A percentile compares a stretch with the other conserved stretches of the same genome.
These are phyloP conservation scores for Trichoderma sp. DNA, from an alignment of 2,329 filamentous ascomycete genomes.

Conservation along the genomic window DNA sequence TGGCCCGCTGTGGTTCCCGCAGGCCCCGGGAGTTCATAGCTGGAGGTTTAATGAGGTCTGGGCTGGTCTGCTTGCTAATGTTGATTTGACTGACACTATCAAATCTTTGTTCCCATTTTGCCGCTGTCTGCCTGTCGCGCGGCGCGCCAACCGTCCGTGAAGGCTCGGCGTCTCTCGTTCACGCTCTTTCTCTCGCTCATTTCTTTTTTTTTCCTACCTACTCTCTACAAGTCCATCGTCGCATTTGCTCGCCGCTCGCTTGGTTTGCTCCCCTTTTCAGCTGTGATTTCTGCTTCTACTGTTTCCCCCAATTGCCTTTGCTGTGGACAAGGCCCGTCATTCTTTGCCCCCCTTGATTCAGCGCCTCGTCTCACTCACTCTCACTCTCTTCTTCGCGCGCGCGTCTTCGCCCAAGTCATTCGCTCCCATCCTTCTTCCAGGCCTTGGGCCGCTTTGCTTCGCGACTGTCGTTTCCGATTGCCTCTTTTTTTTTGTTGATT, in stretches of 20 bases:
- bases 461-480: conserved; percentile 19
- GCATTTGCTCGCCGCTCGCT: conserved; percentile 15
- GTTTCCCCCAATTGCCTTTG: background rate
- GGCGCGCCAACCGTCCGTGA: conserved; percentile 5
- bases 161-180: conserved; percentile 7
- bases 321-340: conserved; percentile 9
- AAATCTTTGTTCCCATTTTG: background rate
- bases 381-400: conserved; percentile 12
- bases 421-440: background rate
- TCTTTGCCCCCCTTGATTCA: conserved; percentile 21
- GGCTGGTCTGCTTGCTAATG: background rate
- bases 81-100: background rate
- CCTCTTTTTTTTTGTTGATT: background rate
- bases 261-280: conserved; percentile 8
- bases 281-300: background rate
- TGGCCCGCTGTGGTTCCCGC: background rate
- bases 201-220: background rate
- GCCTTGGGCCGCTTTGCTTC: background rate
- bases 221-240: background rate
- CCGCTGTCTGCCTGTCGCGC: conserved; percentile 1
- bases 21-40: background rate
- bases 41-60: conserved; percentile 13
- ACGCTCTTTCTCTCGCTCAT: conserved; percentile 6
- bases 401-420: conserved; percentile 1
- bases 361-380: background rate